These are phyloP conservation scores for Phytophthora sp. DNA, from an alignment of 352 stramenopile species.

Conservation along the genomic window DNA sequence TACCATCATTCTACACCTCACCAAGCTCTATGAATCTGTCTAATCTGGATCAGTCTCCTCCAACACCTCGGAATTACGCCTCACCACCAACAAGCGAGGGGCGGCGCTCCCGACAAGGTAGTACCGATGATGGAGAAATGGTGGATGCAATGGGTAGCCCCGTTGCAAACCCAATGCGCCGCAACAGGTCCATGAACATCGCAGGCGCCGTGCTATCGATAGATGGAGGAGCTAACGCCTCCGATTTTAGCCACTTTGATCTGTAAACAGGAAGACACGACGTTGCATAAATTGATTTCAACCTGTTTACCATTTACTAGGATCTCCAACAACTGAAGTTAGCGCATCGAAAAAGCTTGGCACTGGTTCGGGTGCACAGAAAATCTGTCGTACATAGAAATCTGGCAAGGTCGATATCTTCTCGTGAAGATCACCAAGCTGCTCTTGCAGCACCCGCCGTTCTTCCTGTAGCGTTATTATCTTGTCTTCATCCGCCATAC, in stretches of 20 bases:
- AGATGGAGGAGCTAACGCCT: constrained; percentile 47
- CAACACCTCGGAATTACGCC: constrained; percentile 16
- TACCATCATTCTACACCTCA: constrained; percentile 90
- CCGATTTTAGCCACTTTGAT: constrained; percentile 52
- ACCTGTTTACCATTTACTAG: constrained; percentile 36
- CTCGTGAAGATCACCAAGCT: constrained; percentile 73
- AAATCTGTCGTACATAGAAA: constrained; percentile 88
- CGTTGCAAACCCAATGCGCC: constrained; percentile 47
- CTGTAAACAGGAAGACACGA: constrained; percentile 30
- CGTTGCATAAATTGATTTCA: constrained; percentile 24
- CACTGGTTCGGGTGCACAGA: constrained; percentile 74
- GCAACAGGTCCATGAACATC: constrained; percentile 83
- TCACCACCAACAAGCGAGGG: constrained; percentile 18
- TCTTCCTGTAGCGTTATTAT: constrained; percentile 65
- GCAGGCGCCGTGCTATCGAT: constrained; percentile 86
- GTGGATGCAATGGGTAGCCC: constrained; percentile 18
- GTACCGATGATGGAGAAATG: constrained; percentile 34
- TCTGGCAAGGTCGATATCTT: constrained; percentile 87
- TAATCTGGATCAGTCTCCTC: constrained; percentile 60
- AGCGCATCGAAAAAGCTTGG: constrained; percentile 84
- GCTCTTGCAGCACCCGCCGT: constrained; percentile 69
- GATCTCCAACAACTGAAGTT: constrained; percentile 48
- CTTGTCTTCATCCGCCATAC: constrained; percentile 64
- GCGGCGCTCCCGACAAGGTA: constrained; percentile 24
- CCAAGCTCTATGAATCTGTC: constrained; percentile 86